phyloP scores from a whole-genome alignment of 2,329 filamentous ascomycete species.

The Apiospora arundinis region DNA sequence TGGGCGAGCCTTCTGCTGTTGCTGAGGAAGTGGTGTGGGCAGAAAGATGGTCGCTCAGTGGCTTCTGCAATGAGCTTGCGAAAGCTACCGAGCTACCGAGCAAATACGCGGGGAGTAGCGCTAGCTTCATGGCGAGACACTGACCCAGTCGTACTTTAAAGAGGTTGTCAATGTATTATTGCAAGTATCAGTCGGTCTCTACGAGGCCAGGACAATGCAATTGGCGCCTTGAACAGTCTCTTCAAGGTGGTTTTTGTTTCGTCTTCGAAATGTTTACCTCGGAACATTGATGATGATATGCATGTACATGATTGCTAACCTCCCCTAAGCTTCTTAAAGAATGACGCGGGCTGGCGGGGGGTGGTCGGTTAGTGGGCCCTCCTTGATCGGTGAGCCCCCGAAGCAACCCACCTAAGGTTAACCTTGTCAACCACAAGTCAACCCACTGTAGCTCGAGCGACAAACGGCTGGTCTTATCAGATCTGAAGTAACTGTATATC shows the following conservation, averaged over 20 bases:
- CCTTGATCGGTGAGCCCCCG: neutral
- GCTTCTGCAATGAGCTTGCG: constrained; percentile 26
- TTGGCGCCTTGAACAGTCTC: neutral
- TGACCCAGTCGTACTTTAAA: neutral
- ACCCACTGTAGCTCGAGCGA: neutral
- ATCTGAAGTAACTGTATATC: neutral
- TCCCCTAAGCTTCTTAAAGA: neutral
- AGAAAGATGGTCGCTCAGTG: constrained; percentile 17
- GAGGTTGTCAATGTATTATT: constrained; percentile 6
- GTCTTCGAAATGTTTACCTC: neutral
- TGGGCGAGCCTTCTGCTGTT: constrained; percentile 11
- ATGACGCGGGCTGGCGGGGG: neutral
- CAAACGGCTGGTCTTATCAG: neutral
- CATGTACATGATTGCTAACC: neutral
- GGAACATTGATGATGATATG: neutral
- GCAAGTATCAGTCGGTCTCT: neutral
- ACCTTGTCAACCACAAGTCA: neutral
- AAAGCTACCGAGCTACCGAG: constrained; percentile 26
- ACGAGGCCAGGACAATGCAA: neutral
- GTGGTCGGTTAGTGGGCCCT: constrained; percentile 2
- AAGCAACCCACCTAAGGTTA: neutral
- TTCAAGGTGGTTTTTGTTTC: neutral
- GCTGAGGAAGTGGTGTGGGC: neutral
- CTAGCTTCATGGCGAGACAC: constrained; percentile 28
- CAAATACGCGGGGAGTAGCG: constrained; percentile 23